Conservation (phyloP, 495 filamentous ascomycete species). For the Penicillium desertorum region DNA sequence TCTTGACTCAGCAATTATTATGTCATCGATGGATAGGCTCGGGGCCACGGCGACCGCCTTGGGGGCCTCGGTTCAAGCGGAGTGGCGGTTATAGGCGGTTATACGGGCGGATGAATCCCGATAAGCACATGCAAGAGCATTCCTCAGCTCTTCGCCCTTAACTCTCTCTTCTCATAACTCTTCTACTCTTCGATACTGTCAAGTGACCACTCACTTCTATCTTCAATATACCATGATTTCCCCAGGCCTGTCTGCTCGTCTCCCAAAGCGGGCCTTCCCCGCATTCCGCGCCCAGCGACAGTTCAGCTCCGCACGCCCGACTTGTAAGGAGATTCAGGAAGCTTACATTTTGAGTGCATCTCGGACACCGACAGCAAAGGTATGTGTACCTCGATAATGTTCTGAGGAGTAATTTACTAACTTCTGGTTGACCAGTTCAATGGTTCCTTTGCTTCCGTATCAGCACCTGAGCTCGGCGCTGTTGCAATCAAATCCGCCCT, state of each 20-base stretch:
- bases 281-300: conserved; percentile 55
- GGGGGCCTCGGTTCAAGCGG: conserved; percentile 35
- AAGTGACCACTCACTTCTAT: neutral
- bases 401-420: neutral
- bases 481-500: conserved; percentile 87
- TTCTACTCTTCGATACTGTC: neutral
- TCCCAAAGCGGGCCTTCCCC: conserved; percentile 37
- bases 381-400: conserved; percentile 31
- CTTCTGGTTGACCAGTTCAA: conserved; percentile 66
- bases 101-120: conserved; percentile 13
- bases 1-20: conserved; percentile 14
- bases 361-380: conserved; percentile 85
- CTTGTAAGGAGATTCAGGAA: conserved; percentile 72
- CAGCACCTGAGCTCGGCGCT: conserved; percentile 83
- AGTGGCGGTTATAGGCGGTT: conserved; percentile 32
- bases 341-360: conserved; percentile 89
- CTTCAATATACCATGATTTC: conserved; percentile 26
- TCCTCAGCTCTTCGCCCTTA: neutral
- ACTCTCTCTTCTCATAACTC: neutral
- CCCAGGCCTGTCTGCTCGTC: conserved; percentile 30
- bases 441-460: conserved; percentile 75
- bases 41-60: conserved; percentile 18
- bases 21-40: conserved; percentile 14
- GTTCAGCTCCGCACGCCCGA: conserved; percentile 62
- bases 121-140: conserved; percentile 7